These are phyloP conservation scores for Nicotiana tomentosiformis DNA, from an alignment of 257 asterid species.

Conservation along the genomic window DNA sequence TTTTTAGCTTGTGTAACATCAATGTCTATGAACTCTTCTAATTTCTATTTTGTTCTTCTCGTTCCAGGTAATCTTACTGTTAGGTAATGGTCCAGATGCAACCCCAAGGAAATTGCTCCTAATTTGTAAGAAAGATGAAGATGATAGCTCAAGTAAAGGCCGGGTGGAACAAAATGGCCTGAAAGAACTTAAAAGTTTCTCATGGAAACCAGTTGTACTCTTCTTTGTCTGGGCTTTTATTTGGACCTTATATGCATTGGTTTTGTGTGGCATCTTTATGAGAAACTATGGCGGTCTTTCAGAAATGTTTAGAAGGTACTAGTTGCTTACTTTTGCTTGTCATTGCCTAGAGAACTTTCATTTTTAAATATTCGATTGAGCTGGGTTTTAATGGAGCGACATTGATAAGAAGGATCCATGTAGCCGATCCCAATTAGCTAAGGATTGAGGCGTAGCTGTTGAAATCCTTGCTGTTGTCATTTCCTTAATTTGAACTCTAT, in stretches of 20 bases:
- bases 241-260: constrained; percentile 60
- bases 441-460: not conserved
- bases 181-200: constrained; percentile 27
- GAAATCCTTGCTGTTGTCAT: not conserved
- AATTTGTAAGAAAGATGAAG: constrained; percentile 37
- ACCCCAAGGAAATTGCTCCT: constrained; percentile 68
- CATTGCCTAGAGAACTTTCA: not conserved
- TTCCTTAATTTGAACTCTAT: not conserved
- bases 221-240: constrained; percentile 67
- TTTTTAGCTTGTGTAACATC: not conserved
- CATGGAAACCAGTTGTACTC: constrained; percentile 49
- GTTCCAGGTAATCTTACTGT: constrained; percentile 60
- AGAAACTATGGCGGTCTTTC: constrained; percentile 69
- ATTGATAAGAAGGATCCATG: not conserved
- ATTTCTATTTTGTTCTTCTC: constrained; percentile 1
- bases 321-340: not conserved
- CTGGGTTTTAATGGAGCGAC: not conserved
- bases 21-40: not conserved
- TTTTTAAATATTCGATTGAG: not conserved
- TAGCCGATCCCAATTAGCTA: not conserved
- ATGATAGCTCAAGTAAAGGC: constrained; percentile 26
- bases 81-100: constrained; percentile 84
- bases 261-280: constrained; percentile 61
- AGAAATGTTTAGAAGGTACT: constrained; percentile 85
- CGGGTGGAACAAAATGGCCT: constrained; percentile 19